phyloP scores from a whole-genome alignment of 306 rosid species.

The Bauhinia variegata region DNA sequence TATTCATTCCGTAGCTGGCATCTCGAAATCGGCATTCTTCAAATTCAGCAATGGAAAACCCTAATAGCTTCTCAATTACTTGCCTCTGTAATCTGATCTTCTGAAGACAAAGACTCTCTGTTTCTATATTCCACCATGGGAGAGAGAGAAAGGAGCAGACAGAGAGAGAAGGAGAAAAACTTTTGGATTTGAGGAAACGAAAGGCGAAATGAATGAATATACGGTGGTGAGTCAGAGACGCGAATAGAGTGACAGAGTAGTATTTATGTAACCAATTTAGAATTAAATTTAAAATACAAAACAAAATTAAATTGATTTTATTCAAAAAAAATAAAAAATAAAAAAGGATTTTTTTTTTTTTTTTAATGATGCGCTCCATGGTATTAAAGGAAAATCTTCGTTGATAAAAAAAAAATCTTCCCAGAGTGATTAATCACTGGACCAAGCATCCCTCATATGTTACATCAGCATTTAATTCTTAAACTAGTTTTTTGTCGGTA shows the following conservation, averaged over 20 bases:
- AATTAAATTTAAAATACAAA: not conserved
- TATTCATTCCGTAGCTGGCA: slow-evolving; percentile 73
- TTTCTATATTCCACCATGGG: slow-evolving; percentile 43
- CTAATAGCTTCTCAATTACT: slow-evolving; percentile 10
- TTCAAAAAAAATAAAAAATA: too few species aligned
- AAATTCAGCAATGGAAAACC: slow-evolving; percentile 25
- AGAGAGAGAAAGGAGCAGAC: slow-evolving; percentile 20
- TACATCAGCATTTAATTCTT: too few species aligned
- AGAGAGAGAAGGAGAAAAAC: slow-evolving; percentile 18
- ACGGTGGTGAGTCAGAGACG: slow-evolving; percentile 41
- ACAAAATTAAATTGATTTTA: too few species aligned
- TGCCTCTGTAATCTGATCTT: not conserved
- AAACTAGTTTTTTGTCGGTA: too few species aligned
- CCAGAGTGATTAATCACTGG: too few species aligned
- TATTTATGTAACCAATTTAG: not conserved
- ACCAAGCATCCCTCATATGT: too few species aligned
- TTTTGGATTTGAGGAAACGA: slow-evolving; percentile 1
- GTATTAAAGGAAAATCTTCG: too few species aligned
- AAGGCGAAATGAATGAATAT: slow-evolving; percentile 39
- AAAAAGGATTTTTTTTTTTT: too few species aligned
- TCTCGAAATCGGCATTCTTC: slow-evolving; percentile 77
- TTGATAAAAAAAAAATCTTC: too few species aligned
- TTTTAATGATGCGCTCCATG: too few species aligned
- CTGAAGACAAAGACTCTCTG: slow-evolving; percentile 42
- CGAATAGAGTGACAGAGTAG: slow-evolving; percentile 12